These are phyloP conservation scores for Candida dendrica DNA, from an alignment of 805 yeast species.

Conservation along the genomic window DNA sequence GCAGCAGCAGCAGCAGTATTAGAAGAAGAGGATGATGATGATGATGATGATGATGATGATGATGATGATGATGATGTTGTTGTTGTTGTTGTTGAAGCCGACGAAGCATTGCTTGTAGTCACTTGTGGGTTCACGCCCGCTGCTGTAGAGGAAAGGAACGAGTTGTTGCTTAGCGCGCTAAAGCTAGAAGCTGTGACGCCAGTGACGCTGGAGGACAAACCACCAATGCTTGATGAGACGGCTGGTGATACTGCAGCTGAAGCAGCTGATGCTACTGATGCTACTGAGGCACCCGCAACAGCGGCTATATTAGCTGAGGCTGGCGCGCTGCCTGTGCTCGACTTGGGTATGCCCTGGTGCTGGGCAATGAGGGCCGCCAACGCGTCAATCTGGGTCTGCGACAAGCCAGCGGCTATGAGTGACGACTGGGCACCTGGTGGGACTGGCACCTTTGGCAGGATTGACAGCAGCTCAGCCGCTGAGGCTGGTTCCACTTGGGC, in stretches of 20 bases:
- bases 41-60: no score
- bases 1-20: no score
- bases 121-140: not conserved
- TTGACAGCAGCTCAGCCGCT: conserved; percentile 29
- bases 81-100: no score
- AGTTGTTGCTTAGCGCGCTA: not conserved
- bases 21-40: not conserved
- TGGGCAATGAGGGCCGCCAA: conserved; percentile 68
- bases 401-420: conserved; percentile 57
- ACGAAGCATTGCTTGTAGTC: not conserved
- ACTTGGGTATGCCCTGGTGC: conserved; percentile 34
- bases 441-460: conserved; percentile 55
- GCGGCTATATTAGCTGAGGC: not conserved
- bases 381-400: conserved; percentile 64
- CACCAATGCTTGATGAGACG: no score
- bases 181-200: not conserved
- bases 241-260: not conserved
- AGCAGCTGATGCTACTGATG: not conserved
- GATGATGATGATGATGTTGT: no score
- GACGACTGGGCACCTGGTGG: conserved; percentile 69
- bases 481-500: conserved; percentile 9
- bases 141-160: no score
- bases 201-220: no score
- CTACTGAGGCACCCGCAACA: not conserved
- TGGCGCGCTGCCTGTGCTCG: not conserved